Percentiles rank a stretch among this genome's conserved stretches.
Evolutionary conservation across 129 eudicot genomes (phyloP).

Genomic region (Apium graveolens): DNA sequence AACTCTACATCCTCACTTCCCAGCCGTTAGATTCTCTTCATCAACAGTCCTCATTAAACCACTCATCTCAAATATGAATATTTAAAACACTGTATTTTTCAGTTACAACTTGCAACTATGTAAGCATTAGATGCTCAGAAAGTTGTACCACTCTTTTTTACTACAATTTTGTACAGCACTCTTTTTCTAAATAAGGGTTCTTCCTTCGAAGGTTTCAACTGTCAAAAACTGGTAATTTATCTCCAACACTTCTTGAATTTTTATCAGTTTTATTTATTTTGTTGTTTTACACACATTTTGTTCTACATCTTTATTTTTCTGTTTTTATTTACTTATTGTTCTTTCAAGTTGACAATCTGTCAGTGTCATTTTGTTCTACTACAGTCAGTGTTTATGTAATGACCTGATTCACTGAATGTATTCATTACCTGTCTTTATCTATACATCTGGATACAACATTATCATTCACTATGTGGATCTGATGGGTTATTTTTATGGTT

Average conservation of each 20-base stretch:
- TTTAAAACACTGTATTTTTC: neutral
- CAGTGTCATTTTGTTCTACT: neutral
- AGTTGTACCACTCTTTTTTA: constrained; percentile 1
- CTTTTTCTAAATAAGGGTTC: constrained; percentile 19
- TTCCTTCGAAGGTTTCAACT: constrained; percentile 13
- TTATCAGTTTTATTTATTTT: neutral
- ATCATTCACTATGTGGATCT: neutral
- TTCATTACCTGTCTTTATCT: constrained; percentile 9
- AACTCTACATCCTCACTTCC: neutral
- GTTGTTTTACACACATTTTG: neutral
- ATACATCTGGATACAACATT: constrained; percentile 5
- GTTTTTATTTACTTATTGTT: constrained; percentile 5
- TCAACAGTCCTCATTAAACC: neutral
- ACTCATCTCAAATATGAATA: neutral
- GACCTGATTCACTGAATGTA: constrained; percentile 18
- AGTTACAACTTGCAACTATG: neutral
- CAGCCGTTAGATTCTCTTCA: neutral
- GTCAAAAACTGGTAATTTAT: constrained; percentile 33
- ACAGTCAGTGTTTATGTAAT: constrained; percentile 1
- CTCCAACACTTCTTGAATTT: constrained; percentile 16
- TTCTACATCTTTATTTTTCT: neutral
- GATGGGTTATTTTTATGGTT: neutral
- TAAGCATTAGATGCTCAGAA: constrained; percentile 14
- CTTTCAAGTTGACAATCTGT: neutral
- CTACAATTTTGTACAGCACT: neutral